Evolutionary conservation across 140 eudicot species (phyloP), one percentile per base, ranked within the genome.

Genomic region (Bidens hawaiensis): DNA sequence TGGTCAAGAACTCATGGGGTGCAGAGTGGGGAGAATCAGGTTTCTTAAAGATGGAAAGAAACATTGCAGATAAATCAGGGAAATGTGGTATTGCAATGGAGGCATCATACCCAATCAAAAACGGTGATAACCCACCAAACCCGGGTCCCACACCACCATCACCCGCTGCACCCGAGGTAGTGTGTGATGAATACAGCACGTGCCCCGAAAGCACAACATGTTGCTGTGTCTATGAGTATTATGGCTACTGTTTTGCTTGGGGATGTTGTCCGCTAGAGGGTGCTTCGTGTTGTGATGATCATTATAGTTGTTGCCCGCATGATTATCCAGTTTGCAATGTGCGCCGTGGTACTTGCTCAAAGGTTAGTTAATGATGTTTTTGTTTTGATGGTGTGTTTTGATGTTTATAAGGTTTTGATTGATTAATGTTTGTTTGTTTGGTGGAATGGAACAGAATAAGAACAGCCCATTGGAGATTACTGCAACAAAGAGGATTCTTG

Each of bases 121-220:
- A 52, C 1, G 83, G 95, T 31, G 56, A 24, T 24, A 85, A 89
- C 64, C 95, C 97, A 12, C 91, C 95, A 1, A 85, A 82, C 65
- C 94, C 96, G 0, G 85, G 90, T 64, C 96, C 90, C 33, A 76
- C 96, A 9, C 94, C 96, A 43, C 96, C 96, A 10, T 64, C 90
- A 0, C 94, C 95, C 3, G 77, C 78, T 10, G 41, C 62, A 22
- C 86, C 96, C 1, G 81, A 82, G 23, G 41, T 68, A 1, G 84
- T 79, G 0, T 89, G 90, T 52, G 87, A 82, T 19, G 80, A 74
- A 3, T 69, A 80, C 79, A 79, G 71, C 62, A 55, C 75, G 1
- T 88, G 96, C 75, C 87, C 94, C 0, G 75, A 24, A 26, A 57
- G 84, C 36, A 85, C 71, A 59, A 88, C 94, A 42, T 88, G 96